phyloP scores from a whole-genome alignment of 257 asterid species.

The Paraleonurus japonicus region DNA sequence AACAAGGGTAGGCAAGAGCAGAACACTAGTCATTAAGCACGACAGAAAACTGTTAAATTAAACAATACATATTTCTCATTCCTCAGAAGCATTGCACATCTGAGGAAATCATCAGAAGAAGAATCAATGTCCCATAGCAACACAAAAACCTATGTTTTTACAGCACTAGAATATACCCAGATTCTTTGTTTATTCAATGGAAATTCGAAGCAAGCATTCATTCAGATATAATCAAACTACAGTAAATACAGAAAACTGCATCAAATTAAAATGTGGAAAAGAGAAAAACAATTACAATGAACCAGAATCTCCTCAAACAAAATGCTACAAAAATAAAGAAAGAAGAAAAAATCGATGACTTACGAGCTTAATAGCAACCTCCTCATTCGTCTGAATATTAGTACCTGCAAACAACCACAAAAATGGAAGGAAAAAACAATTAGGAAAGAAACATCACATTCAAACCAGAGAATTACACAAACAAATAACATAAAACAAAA shows the following conservation, averaged over 20 bases:
- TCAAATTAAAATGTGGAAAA: slow-evolving; percentile 3
- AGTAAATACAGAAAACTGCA: background rate
- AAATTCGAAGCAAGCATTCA: slow-evolving; percentile 11
- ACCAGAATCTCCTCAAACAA: background rate
- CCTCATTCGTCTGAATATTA: slow-evolving; percentile 70
- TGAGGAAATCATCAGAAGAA: background rate
- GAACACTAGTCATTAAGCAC: background rate
- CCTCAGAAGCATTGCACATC: background rate
- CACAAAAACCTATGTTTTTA: background rate
- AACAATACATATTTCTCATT: background rate
- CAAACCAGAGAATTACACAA: background rate
- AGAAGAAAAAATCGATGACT: slow-evolving; percentile 19
- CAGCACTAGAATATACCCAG: background rate
- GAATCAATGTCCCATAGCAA: background rate
- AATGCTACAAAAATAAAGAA: background rate
- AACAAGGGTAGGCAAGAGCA: background rate
- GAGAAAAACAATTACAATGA: background rate
- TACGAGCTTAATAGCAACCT: slow-evolving; percentile 68
- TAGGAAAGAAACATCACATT: background rate
- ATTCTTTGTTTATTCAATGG: background rate
- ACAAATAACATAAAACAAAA: background rate
- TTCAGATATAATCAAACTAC: slow-evolving; percentile 8
- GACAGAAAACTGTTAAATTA: background rate
- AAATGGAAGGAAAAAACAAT: background rate
- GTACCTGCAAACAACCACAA: slow-evolving; percentile 37